Conservation (phyloP, 345 rosid species). For the Microthlaspi erraticum region DNA sequence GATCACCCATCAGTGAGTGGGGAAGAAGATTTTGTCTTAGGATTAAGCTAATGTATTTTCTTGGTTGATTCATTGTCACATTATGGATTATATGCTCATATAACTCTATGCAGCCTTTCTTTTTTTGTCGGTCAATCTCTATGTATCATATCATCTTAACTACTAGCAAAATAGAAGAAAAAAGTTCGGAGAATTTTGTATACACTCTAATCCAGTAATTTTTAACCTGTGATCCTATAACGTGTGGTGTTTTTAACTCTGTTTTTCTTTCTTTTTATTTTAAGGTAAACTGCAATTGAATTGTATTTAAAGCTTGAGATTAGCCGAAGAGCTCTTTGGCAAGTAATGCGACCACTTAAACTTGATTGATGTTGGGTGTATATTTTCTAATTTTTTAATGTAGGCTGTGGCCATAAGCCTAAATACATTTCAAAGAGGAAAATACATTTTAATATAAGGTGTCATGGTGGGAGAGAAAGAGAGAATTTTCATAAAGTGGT, state of each 20-base stretch:
- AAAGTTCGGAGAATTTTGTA: not conserved
- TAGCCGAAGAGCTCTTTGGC: not conserved
- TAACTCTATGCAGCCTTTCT: not conserved
- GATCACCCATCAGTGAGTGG: not conserved
- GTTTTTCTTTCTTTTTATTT: not conserved
- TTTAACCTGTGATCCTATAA: not conserved
- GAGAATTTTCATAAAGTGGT: no score
- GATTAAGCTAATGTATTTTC: not conserved
- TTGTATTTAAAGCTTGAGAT: not conserved
- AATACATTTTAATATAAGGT: no score
- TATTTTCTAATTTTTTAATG: no score
- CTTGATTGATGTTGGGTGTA: not conserved
- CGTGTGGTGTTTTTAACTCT: not conserved
- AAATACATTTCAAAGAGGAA: no score
- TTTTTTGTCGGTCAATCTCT: not conserved
- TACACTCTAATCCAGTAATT: not conserved
- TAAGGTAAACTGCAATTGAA: not conserved
- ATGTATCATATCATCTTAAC: not conserved
- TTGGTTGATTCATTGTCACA: slow-evolving; percentile 15
- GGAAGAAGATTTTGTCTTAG: slow-evolving; percentile 16
- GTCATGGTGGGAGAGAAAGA: no score
- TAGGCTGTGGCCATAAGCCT: no score
- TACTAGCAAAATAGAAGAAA: not conserved
- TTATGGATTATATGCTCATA: slow-evolving; percentile 33
- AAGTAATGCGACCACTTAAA: not conserved